Conservation (phyloP, 192 early-diverging fungal genomes). For the Coemansia sp. region DNA sequence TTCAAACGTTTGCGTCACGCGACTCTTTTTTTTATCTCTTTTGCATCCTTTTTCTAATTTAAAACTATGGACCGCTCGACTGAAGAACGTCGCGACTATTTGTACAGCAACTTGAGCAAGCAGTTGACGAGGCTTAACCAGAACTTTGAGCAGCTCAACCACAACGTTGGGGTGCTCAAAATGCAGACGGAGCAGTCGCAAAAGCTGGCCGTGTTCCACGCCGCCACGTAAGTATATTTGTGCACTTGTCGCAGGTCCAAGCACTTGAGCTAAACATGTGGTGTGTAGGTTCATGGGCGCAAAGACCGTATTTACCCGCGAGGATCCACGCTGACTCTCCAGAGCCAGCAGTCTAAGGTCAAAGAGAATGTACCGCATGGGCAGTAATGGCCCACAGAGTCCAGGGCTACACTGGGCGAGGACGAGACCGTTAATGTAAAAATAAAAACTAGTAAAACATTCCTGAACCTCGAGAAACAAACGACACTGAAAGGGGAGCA, state of each 20-base stretch:
- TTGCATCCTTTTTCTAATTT: background rate
- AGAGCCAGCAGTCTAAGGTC: too few relatives aligned
- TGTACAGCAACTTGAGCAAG: slow-evolving; percentile 49
- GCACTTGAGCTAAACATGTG: background rate
- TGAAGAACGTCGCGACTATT: slow-evolving; percentile 41
- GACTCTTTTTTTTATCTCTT: background rate
- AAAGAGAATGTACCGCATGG: too few relatives aligned
- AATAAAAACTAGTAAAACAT: too few relatives aligned
- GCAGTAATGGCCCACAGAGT: background rate
- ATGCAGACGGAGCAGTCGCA: slow-evolving; percentile 48
- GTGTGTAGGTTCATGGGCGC: slow-evolving; percentile 46
- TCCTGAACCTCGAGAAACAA: too few relatives aligned
- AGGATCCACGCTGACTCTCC: background rate
- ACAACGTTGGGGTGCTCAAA: slow-evolving; percentile 28
- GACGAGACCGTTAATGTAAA: too few relatives aligned
- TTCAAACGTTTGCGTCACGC: background rate
- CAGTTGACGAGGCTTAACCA: slow-evolving; percentile 41
- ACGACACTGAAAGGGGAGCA: too few relatives aligned
- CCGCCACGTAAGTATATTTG: slow-evolving; percentile 30
- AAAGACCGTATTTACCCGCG: slow-evolving; percentile 29
- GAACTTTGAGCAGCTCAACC: slow-evolving; percentile 48
- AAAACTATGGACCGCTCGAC: slow-evolving; percentile 29
- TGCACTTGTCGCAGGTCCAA: background rate
- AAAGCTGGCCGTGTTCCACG: slow-evolving; percentile 36
- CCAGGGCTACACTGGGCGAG: too few relatives aligned